These are phyloP conservation scores for Cystofilobasidium capitatum DNA, from an alignment of 768 basidiomycete genomes.

Conservation along the genomic window DNA sequence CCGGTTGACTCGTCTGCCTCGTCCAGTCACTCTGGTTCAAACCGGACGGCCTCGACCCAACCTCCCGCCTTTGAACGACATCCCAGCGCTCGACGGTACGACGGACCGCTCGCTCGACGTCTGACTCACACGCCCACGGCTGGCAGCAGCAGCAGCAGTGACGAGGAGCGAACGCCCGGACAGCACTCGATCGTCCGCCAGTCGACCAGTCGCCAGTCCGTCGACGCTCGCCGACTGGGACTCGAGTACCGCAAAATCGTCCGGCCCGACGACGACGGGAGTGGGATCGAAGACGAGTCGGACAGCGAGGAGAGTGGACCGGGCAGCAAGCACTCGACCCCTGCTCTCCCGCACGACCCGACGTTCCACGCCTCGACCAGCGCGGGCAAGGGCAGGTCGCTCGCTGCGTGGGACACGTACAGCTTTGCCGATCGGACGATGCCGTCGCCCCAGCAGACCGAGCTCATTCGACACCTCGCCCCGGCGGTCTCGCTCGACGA, in stretches of 20 bases:
- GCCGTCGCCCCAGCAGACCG: not conserved
- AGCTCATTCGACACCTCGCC: conserved; percentile 4
- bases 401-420: not conserved
- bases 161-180: not conserved
- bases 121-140: not conserved
- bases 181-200: not conserved
- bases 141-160: conserved; percentile 11
- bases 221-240: conserved; percentile 15
- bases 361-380: not conserved
- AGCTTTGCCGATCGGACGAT: not conserved
- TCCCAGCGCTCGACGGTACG: not conserved
- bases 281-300: conserved; percentile 25
- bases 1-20: not conserved
- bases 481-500: conserved; percentile 7
- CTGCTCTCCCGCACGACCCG: not conserved
- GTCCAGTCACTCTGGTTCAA: not conserved
- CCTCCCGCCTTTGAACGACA: not conserved
- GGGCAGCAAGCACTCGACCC: not conserved
- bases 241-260: conserved; percentile 8
- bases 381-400: not conserved
- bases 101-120: not conserved
- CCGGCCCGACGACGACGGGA: conserved; percentile 20
- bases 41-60: not conserved
- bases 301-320: conserved; percentile 20
- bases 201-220: not conserved